phyloP scores from a whole-genome alignment of 2,329 filamentous ascomycete genomes.

The Rutstroemia sp. region DNA sequence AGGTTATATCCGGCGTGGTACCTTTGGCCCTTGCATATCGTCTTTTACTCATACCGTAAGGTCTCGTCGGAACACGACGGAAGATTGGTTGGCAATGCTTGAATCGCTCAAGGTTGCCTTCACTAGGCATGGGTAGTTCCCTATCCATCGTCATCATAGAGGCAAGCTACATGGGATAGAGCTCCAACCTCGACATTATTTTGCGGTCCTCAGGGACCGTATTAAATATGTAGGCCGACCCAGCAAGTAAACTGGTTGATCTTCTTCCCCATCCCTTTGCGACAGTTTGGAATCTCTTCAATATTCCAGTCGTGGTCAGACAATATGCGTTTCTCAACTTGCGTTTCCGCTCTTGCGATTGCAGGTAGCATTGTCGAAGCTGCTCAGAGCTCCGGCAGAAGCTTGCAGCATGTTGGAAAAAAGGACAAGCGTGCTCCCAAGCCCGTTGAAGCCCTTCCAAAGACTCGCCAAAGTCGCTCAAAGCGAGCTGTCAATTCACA shows the following conservation, averaged over 20 bases:
- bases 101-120: neutral
- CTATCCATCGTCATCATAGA: neutral
- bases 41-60: neutral
- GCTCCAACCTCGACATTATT: neutral
- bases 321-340: constrained; percentile 11
- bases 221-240: constrained; percentile 1
- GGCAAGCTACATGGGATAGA: neutral
- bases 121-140: neutral
- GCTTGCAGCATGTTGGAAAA: constrained; percentile 7
- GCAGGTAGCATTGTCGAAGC: constrained; percentile 8
- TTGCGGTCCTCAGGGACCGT: neutral
- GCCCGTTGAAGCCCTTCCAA: neutral
- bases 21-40: neutral
- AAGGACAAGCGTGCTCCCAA: neutral
- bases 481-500: neutral
- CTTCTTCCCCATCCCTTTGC: neutral
- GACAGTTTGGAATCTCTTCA: neutral
- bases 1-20: too few species aligned
- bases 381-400: constrained; percentile 4
- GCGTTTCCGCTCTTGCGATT: constrained; percentile 6
- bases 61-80: neutral
- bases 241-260: neutral
- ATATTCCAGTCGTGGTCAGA: neutral
- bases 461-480: neutral
- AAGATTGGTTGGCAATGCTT: neutral